Evolutionary conservation across 345 rosid species (phyloP).

Genomic region (Carallia pectinifolia): DNA sequence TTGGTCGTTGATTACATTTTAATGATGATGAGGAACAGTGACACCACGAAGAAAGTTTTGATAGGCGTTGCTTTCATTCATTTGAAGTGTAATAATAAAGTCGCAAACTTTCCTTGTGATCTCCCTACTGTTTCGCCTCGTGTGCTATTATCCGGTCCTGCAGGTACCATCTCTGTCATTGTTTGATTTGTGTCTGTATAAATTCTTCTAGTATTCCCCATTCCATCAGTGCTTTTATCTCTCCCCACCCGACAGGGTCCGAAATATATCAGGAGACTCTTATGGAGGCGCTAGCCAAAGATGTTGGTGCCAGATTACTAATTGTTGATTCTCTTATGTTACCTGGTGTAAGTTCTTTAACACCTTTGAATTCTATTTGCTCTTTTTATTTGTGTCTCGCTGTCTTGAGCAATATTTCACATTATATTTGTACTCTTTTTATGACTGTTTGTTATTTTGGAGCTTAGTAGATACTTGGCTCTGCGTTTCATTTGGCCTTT

Average conservation of each 20-base stretch:
- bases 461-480: no score
- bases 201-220: background rate
- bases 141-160: constrained; percentile 88
- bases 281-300: constrained; percentile 84
- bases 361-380: constrained; percentile 1
- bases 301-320: constrained; percentile 75
- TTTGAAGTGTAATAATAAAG: constrained; percentile 66
- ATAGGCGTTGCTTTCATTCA: constrained; percentile 68
- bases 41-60: constrained; percentile 84
- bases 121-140: constrained; percentile 83
- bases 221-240: no score
- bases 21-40: constrained; percentile 41
- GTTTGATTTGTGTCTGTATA: background rate
- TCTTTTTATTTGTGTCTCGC: background rate
- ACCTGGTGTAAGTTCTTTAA: constrained; percentile 76
- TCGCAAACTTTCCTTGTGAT: constrained; percentile 64
- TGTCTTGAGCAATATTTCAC: background rate
- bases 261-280: constrained; percentile 97
- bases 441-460: background rate
- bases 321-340: constrained; percentile 78
- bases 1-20: background rate
- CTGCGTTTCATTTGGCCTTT: background rate
- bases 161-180: constrained; percentile 45
- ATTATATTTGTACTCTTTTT: background rate
- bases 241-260: constrained; percentile 49